phyloP scores from a whole-genome alignment of 352 stramenopile species.

The Phytophthora boehmeriae region DNA sequence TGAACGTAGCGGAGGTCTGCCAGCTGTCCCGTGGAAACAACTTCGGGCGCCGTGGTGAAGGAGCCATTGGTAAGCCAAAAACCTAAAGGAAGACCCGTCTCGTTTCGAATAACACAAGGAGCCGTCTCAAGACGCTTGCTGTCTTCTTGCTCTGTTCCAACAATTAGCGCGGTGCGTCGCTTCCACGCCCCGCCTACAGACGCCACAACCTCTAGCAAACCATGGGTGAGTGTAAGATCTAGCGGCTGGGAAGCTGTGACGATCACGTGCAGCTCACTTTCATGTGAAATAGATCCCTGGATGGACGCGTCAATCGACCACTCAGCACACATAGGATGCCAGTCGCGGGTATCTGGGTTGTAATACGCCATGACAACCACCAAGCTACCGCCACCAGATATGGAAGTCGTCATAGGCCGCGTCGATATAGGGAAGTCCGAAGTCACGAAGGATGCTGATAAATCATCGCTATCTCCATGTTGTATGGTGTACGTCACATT shows the following conservation, averaged over 20 bases:
- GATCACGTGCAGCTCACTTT: constrained; percentile 77
- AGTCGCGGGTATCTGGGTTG: constrained; percentile 81
- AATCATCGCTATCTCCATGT: constrained; percentile 12
- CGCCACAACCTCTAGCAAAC: constrained; percentile 74
- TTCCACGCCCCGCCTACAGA: constrained; percentile 83
- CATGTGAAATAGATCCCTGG: constrained; percentile 47
- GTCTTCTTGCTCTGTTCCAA: constrained; percentile 19
- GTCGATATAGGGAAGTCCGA: background rate
- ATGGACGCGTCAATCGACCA: constrained; percentile 76
- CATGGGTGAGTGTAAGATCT: constrained; percentile 80
- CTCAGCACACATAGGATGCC: constrained; percentile 83
- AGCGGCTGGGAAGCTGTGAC: constrained; percentile 73
- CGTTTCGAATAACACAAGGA: constrained; percentile 80
- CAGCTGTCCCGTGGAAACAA: constrained; percentile 48
- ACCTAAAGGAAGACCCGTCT: constrained; percentile 66
- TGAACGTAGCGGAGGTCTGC: constrained; percentile 78
- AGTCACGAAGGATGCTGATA: constrained; percentile 25
- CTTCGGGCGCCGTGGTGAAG: constrained; percentile 38
- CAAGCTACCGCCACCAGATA: constrained; percentile 73
- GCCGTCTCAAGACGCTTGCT: constrained; percentile 52
- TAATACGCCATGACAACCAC: constrained; percentile 79
- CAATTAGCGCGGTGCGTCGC: constrained; percentile 24
- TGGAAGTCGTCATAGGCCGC: constrained; percentile 41
- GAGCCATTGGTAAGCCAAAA: constrained; percentile 75
- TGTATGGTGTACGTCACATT: constrained; percentile 64